Percentiles rank a stretch among this genome's conserved stretches.
Conservation (phyloP, 2,329 filamentous ascomycete genomes). For the Calonectria leucothoes region DNA sequence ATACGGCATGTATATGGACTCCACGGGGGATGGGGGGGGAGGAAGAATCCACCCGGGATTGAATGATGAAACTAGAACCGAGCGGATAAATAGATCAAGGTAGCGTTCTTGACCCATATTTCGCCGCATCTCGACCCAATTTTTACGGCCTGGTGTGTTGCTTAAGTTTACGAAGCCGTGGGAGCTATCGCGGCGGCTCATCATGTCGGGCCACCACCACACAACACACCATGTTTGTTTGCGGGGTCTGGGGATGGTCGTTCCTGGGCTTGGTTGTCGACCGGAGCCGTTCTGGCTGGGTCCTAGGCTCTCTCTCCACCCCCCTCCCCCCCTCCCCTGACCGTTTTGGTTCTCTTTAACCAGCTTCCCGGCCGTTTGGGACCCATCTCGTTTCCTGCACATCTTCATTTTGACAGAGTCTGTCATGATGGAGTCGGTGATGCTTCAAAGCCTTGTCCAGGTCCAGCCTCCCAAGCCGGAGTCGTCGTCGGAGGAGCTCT, state of each 20-base stretch:
- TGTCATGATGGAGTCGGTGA: conserved; percentile 47
- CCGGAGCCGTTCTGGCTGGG: conserved; percentile 1
- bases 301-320: neutral
- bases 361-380: neutral
- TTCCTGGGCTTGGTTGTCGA: neutral
- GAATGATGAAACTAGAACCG: neutral
- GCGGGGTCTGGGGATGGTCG: neutral
- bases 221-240: conserved; percentile 10
- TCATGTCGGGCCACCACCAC: conserved; percentile 7
- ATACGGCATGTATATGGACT: neutral
- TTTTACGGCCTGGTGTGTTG: conserved; percentile 9
- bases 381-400: neutral
- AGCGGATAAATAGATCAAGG: neutral
- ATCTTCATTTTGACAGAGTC: neutral
- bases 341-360: neutral
- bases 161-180: neutral
- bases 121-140: conserved; percentile 12
- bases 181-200: conserved; percentile 7
- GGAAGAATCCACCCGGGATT: neutral
- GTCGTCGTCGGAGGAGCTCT: conserved; percentile 32
- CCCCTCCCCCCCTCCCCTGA: neutral
- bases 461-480: conserved; percentile 42
- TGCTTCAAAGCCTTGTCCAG: conserved; percentile 47
- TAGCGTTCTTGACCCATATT: conserved; percentile 21
- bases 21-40: neutral